Evolutionary conservation across 345 rosid species (phyloP), one percentile per base, ranked within the genome.

Genomic region (Eutrema yunnanense): DNA sequence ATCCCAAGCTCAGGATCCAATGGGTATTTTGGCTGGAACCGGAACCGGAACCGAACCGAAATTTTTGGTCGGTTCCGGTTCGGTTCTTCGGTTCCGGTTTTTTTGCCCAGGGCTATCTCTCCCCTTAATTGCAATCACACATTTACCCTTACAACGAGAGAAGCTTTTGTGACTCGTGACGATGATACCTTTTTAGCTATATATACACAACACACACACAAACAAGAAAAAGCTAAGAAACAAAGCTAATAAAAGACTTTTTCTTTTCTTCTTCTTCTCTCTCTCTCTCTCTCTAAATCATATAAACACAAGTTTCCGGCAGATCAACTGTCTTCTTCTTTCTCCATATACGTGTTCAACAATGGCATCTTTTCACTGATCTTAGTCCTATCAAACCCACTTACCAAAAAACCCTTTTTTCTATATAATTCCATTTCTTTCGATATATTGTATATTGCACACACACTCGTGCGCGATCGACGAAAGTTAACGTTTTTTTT

Each of bases 261-360:
- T 53, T 29, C 0, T 53, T 30, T 7, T n/a, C 27, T 5, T 46
- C 30, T 10, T 53, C 47, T 65, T 53, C 47, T 65, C 69, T 49
- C 57, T 47, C 42, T 53, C 47, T 65, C 69, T 49, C 57, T 47
- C 42, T 62, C 29, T 49, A 7, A 30, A 55, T 55, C 33, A 50
- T 65, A 12, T 7, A 8, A 65, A 22, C 59, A 65, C 70, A 53
- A 26, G 60, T 38, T 26, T 30, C 30, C 4, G 11, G 33, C 67
- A 48, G 67, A 70, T 59, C 57, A 70, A 59, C 59, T 70, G 66
- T 59, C 44, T 44, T 8, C n/a, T 3, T 55, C 67, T 14, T 14
- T 63, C 42, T 9, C 55, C 27, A 14, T 26, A 8, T 48, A 76
- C 72, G 72, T 64, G 66, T 71, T 65, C 80, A 71, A 65, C 62